Base-by-base conservation (phyloP, 352 stramenopile genomes). In the Globisporangium barbulae region DNA sequence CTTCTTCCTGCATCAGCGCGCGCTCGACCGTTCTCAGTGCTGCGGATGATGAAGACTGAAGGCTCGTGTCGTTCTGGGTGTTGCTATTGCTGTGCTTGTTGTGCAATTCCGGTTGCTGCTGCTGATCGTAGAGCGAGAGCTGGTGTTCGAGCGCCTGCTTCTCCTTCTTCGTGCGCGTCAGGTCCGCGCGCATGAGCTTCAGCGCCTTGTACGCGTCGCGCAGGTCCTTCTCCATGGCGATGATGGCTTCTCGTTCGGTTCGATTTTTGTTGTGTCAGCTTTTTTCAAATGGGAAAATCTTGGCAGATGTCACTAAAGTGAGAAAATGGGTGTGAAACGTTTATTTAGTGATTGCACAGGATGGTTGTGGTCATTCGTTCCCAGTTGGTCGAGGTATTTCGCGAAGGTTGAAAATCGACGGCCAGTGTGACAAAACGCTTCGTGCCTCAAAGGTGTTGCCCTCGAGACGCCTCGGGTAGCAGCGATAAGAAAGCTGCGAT, bases 141-240 rank as follows among this genome's bases (percentile, higher is more conserved):
- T 64, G 25, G 5, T 56, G n/a, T 6, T 47, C 48, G 21, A 69
- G 64, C 25, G 50, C 50, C 15, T 49, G 48, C 21, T 69, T 69
- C 49, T 69, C 64, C 35, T 61, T 64, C 48, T 62, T 63, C 21
- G 64, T 74, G 60, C 59, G 53, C 58, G 59, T 22, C 19, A 69
- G 35, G 54, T 64, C 60, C 2, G 60, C 60, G 61, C 60, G 64
- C 49, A 65, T 59, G n/a, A 69, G 64, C 57, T 61, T 64, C 39
- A 70, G 44, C 42, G 65, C 60, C 61, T 60, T 68, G 61, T 71
- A 71, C 35, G 60, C 60, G 28, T 71, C 65, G 42, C 60, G 60
- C 53, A 71, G 60, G 31, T 71, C 62, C 53, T 58, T 65, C 30
- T 52, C 37, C 59, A 60, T 62, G 17, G 22, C 25, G 44, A 31